Evolutionary conservation across 2,329 filamentous ascomycete genomes (phyloP).

Genomic region (Nannizzia gypsea): DNA sequence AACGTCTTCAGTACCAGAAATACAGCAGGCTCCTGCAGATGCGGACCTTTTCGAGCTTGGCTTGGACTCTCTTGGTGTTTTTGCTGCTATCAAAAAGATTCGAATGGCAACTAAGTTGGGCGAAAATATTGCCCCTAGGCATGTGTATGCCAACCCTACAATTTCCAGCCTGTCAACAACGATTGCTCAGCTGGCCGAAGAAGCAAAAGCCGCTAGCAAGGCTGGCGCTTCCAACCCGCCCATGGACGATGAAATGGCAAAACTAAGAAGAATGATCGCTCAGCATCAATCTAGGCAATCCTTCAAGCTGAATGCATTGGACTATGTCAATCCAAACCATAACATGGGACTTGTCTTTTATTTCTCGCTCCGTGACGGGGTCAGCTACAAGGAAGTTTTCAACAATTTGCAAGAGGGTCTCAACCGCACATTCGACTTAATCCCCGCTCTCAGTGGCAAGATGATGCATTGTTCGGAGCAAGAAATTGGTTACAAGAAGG

Average conservation of each 20-base stretch:
- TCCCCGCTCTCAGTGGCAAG: not conserved
- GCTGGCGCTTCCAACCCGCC: not conserved
- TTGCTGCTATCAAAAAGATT: slow-evolving; percentile 1
- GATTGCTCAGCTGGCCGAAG: not conserved
- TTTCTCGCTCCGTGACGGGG: slow-evolving; percentile 2
- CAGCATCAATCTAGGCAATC: not conserved
- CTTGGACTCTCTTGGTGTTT: slow-evolving; percentile 16
- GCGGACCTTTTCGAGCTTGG: slow-evolving; percentile 15
- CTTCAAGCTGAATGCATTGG: slow-evolving; percentile 1
- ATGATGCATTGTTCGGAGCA: slow-evolving; percentile 1
- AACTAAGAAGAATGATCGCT: not conserved
- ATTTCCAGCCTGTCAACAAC: not conserved
- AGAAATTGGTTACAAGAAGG: slow-evolving; percentile 2
- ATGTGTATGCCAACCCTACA: slow-evolving; percentile 3
- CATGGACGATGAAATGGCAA: not conserved
- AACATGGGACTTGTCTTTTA: slow-evolving; percentile 4
- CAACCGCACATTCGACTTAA: not conserved
- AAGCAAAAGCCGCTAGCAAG: not conserved
- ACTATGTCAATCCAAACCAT: slow-evolving; percentile 5
- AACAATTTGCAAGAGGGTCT: slow-evolving; percentile 1
- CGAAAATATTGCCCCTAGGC: not conserved
- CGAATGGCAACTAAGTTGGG: not conserved
- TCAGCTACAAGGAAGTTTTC: not conserved
- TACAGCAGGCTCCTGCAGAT: not conserved
- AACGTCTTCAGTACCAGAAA: not conserved